phyloP scores from a whole-genome alignment of 345 rosid species.

The Orychophragmus violaceus region DNA sequence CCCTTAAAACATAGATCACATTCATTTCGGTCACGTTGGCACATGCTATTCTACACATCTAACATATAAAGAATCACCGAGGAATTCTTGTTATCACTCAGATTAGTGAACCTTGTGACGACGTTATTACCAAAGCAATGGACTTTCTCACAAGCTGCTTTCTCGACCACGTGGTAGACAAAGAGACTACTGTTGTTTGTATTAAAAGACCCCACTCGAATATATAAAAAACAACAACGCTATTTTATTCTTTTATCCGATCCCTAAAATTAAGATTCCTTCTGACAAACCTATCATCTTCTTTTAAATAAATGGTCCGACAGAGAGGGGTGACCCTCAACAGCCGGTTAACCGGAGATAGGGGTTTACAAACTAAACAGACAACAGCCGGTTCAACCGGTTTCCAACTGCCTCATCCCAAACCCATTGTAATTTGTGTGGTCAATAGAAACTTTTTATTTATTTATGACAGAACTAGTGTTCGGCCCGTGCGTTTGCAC shows the following conservation, averaged over 20 bases:
- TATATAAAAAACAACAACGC: slow-evolving; percentile 17
- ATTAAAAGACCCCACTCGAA: not conserved
- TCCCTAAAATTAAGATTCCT: slow-evolving; percentile 33
- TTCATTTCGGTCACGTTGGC: slow-evolving; percentile 6
- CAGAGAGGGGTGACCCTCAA: slow-evolving; percentile 14
- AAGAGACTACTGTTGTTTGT: not conserved
- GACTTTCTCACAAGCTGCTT: not conserved
- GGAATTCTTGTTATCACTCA: not conserved
- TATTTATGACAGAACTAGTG: too few species aligned
- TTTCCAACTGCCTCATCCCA: slow-evolving; percentile 25
- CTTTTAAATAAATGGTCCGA: slow-evolving; percentile 6
- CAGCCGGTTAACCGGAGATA: slow-evolving; percentile 11
- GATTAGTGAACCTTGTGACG: slow-evolving; percentile 13
- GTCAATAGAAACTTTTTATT: slow-evolving; percentile 3
- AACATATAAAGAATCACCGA: not conserved
- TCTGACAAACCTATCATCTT: slow-evolving; percentile 26
- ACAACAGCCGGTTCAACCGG: slow-evolving; percentile 1
- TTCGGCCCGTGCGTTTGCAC: too few species aligned
- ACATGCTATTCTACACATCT: slow-evolving; percentile 12
- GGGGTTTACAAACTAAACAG: not conserved
- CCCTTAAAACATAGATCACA: not conserved
- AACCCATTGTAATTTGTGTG: slow-evolving; percentile 27
- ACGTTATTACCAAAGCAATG: slow-evolving; percentile 32
- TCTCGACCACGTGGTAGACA: slow-evolving; percentile 20
- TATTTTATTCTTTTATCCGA: slow-evolving; percentile 15